Evolutionary conservation across 768 basidiomycete genomes (phyloP), one percentile per base, ranked within the genome.

Genomic region (Tulasnella sp.): DNA sequence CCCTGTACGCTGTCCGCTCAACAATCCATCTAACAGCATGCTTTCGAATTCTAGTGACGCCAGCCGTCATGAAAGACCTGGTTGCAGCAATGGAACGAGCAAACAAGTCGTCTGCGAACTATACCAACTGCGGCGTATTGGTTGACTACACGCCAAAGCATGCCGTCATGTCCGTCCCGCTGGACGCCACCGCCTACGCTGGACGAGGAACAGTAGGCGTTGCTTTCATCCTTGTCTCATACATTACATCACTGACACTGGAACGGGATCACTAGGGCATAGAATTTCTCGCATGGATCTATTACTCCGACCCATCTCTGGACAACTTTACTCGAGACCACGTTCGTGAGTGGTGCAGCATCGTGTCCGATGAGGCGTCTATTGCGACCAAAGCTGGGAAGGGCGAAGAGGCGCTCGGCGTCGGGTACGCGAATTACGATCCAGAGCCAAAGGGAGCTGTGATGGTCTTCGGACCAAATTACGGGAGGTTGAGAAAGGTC

Each of bases 401-500:
- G 37, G 71, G 71, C 20, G 71, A 46, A 10, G 71, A 40, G n/a
- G 71, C 29, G 13, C 39, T 72, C 11, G 39, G 44, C 15, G 23
- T 46, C 44, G 71, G 71, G 29, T 75, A 75, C 44, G 51, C 74
- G 4, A 61, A 75, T 35, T 61, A 48, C 44, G 44, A 75, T 11
- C 55, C 74, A 5, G 55, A 61, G 0, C 61, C 55, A 23, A 55
- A 70, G 11, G 75, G 69, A 3, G 71, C 81, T 5, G 82, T 81
- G 69, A 82, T 82, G n/a, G 82, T 84, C 1, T 84, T 81, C 75
- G 84, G 83, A 20, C 78, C 57, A 9, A 82, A 83, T 74, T 80
- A 83, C 39, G 79, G 81, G 29, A 79, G 81, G 29, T 76, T 83
- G 71, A 79, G 81, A 32, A 81, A 79, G 75, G 35, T 83, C 44